Evolutionary conservation across 768 basidiomycete genomes (phyloP), one percentile per base, ranked within the genome.

Genomic region (Erythrobasidium yunnanense): DNA sequence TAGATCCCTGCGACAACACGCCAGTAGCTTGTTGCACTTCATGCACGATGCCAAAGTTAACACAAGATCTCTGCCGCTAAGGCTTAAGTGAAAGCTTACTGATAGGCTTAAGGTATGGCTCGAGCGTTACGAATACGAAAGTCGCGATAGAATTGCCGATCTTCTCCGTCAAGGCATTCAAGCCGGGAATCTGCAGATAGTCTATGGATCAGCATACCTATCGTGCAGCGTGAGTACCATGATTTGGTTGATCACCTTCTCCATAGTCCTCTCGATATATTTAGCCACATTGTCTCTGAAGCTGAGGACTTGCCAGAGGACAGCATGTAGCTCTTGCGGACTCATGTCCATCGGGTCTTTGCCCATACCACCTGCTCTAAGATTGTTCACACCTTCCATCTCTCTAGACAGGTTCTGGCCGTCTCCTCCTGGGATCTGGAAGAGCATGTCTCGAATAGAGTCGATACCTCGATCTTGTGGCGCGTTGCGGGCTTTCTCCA

Each of bases 291-390:
- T 83, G 77, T 93, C 90, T 54, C 89, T 80, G 77, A 92, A 92
- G 27, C 80, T 84, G 74, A 96, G 75, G 4, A 93, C 83, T 77
- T 88, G 83, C 89, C 90, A 92, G 22, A 92, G 77, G 1, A 84
- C 83, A 1, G 82, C 77, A 74, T 91, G 88, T 54, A 93, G 70
- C 75, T 96, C 89, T 76, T 92, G 88, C 2, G 91, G 90, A 55
- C 78, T 84, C 89, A 96, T 88, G 18, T 87, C 82, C 68, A 85
- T 83, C 0, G 90, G 87, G 56, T 78, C 74, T 15, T 80, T 78
- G 75, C 84, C 86, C 0, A 83, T 84, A 18, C 79, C 77, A 51
- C 73, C 70, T 0, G 83, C 81, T 15, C 86, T 77, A 55, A 87
- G 85, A 22, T 83, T 80, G 71, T 87, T 81, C 66, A 92, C 82